These are phyloP conservation scores for Alternaria conjuncta DNA, from an alignment of 2,329 filamentous ascomycete genomes.

Conservation along the genomic window DNA sequence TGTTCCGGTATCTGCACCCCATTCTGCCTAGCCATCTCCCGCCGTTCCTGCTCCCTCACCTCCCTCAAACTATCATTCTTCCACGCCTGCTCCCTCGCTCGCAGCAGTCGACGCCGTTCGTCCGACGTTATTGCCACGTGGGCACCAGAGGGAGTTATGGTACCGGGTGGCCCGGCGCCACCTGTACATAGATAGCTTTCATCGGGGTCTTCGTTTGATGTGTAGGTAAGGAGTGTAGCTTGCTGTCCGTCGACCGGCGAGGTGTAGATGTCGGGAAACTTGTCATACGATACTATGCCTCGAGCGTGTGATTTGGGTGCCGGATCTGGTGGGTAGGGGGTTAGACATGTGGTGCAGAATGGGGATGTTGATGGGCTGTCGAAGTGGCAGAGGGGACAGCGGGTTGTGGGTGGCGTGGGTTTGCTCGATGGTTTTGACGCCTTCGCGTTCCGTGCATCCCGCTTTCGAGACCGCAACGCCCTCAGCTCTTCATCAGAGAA, in stretches of 20 bases:
- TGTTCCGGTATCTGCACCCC: not conserved
- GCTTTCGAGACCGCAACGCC: not conserved
- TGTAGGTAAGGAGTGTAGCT: not conserved
- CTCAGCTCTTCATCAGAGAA: accelerated
- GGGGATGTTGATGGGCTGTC: not conserved
- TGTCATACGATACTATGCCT: not conserved
- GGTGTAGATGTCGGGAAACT: not conserved
- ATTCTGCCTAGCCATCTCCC: not conserved
- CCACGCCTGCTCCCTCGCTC: not conserved
- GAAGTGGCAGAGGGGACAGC: not conserved
- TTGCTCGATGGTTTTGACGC: no score
- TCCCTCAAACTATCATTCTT: not conserved
- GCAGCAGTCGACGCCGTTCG: not conserved
- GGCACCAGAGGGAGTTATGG: not conserved
- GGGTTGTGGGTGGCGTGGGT: not conserved
- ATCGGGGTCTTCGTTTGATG: not conserved
- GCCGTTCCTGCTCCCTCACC: not conserved
- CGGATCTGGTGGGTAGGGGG: not conserved
- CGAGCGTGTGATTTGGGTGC: not conserved
- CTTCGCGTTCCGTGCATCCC: not conserved
- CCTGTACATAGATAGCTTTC: not conserved
- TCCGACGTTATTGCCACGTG: not conserved
- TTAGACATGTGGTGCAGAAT: not conserved
- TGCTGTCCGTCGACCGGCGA: not conserved
- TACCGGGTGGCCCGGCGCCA: not conserved